Evolutionary conservation across 2,329 filamentous ascomycete species (phyloP), one percentile per base, ranked within the genome.

Genomic region (Calonectria pseudoreteaudii): DNA sequence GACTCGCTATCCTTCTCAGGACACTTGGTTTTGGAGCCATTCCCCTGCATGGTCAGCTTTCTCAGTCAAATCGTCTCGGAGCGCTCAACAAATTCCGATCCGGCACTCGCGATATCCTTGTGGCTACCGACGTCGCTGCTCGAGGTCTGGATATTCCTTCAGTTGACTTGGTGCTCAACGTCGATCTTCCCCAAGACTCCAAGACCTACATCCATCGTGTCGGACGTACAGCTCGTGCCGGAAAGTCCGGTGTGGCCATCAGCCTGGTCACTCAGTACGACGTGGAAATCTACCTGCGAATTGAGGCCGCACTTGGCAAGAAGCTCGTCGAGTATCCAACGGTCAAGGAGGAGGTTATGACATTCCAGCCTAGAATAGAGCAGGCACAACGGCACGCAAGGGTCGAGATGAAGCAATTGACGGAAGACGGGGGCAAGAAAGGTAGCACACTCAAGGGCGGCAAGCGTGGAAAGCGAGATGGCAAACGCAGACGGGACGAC

Each of bases 121-220:
- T 98, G 4, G 95, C 95, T 14, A 98, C 96, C 0, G 96, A 98
- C 83, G 95, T 98, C n/a, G 96, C 96, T 1, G 94, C 96, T 1
- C 93, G 96, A 83, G 96, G 96, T 88, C 89, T 98, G 9, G 96
- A 98, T 87, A 98, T 98, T 60, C 95, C 95, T 16, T 93, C 92
- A n/a, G 95, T 98, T 16, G 95, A 98, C 77, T 86, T 96, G 0
- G 94, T 98, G 3, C 84, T 98, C 77, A 98, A 98, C 85, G 94
- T 93, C 77, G 95, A 98, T 80, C 86, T 98, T 3, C 95, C 95
- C 0, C 90, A 92, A 34, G 95, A 97, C 84, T 94, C 91, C 79
- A 97, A 98, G 85, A 98, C 95, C 0, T 98, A 98, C 80, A 94
- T 98, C 38, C 95, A 98, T 84, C 91, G 95, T 67, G 95, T 98